These are phyloP conservation scores for Didymella lethalis DNA, from an alignment of 2,329 filamentous ascomycete genomes.

Conservation along the genomic window DNA sequence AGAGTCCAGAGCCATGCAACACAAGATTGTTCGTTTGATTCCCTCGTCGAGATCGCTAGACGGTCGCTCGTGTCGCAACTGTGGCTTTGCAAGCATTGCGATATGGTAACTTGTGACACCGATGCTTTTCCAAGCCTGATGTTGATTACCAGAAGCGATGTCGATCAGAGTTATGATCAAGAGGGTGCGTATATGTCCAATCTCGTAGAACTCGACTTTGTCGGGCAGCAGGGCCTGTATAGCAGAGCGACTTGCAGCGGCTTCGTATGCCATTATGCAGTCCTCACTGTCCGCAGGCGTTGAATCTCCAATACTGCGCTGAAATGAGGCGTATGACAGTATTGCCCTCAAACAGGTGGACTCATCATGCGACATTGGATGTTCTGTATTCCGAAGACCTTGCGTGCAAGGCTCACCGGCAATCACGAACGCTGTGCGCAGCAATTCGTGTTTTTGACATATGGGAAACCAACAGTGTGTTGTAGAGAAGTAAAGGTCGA, in stretches of 20 bases:
- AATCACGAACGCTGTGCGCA: constrained; percentile 1
- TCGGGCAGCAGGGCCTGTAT: neutral
- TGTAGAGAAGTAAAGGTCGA: constrained; percentile 2
- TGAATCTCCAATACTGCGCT: neutral
- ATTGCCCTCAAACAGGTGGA: neutral
- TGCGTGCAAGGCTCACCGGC: neutral
- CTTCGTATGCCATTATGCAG: neutral
- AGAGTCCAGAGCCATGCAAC: constrained; percentile 2
- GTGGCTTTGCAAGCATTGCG: neutral
- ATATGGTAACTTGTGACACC: neutral
- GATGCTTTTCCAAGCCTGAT: neutral
- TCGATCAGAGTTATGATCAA: constrained; percentile 1
- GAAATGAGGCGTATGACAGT: neutral
- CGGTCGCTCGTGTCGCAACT: neutral
- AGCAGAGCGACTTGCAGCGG: neutral
- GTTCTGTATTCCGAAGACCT: neutral
- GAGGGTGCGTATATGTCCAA: constrained; percentile 4
- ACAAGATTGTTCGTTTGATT: neutral
- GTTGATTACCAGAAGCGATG: neutral
- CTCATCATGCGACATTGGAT: neutral
- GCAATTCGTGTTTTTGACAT: constrained; percentile 6
- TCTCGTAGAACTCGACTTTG: neutral
- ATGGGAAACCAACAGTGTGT: constrained; percentile 7
- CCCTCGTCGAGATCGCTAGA: neutral
- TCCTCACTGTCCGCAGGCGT: neutral